These are phyloP conservation scores for Penicillium crystallinum DNA, from an alignment of 495 filamentous ascomycete species.

Conservation along the genomic window DNA sequence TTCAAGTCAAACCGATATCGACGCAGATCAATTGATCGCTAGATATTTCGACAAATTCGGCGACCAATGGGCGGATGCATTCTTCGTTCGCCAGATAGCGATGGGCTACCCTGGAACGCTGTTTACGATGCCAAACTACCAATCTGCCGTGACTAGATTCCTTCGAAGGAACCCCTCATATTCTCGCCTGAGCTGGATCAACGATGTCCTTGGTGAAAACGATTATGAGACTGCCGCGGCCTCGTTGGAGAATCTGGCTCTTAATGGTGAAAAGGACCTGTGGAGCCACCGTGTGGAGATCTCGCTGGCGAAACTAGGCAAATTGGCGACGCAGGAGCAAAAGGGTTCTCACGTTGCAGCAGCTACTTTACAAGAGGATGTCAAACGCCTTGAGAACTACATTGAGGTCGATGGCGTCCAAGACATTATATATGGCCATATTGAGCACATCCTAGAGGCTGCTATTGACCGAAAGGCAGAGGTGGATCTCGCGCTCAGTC, in stretches of 20 bases:
- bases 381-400: conserved; percentile 51
- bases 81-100: conserved; percentile 69
- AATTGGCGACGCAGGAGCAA: conserved; percentile 54
- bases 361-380: conserved; percentile 27
- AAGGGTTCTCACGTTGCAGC: conserved; percentile 10
- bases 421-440: conserved; percentile 59
- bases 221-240: conserved; percentile 66
- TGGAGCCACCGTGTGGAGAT: conserved; percentile 90
- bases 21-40: conserved; percentile 44
- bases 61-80: conserved; percentile 70
- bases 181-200: conserved; percentile 86
- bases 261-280: conserved; percentile 62
- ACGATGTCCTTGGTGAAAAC: conserved; percentile 70
- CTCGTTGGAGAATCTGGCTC: conserved; percentile 59
- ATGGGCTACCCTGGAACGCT: conserved; percentile 59
- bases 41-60: conserved; percentile 69
- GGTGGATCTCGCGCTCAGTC: conserved; percentile 65
- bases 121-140: conserved; percentile 59
- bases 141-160: conserved; percentile 65
- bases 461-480: conserved; percentile 77
- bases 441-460: conserved; percentile 51
- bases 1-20: conserved; percentile 19
- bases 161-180: conserved; percentile 63
- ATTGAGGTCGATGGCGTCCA: conserved; percentile 67
- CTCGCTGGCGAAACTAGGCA: conserved; percentile 77